These are phyloP conservation scores for Clarireedia hainanense DNA, from an alignment of 2,329 filamentous ascomycete genomes.

Conservation along the genomic window DNA sequence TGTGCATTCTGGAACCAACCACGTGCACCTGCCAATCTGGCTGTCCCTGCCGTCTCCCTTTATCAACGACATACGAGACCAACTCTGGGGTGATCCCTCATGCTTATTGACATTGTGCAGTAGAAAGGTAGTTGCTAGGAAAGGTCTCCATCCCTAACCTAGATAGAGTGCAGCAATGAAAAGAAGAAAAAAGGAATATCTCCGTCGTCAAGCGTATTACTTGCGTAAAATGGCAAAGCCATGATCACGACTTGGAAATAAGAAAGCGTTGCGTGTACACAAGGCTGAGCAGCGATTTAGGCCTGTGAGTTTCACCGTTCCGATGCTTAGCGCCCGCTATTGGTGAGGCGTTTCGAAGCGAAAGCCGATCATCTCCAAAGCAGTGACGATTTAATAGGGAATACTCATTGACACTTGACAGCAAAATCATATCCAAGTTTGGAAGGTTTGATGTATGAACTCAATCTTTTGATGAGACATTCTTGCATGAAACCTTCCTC, in stretches of 20 bases:
- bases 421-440: background rate
- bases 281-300: background rate
- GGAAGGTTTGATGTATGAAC: background rate
- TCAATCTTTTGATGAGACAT: background rate
- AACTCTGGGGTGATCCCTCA: no score
- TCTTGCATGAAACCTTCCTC: background rate
- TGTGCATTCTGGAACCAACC: no score
- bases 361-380: background rate
- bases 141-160: no score
- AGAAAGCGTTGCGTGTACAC: background rate
- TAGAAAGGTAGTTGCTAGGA: no score
- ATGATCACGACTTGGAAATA: background rate
- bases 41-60: no score
- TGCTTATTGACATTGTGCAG: no score
- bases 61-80: no score
- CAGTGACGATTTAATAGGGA: conserved; percentile 6
- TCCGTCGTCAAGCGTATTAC: no score
- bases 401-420: background rate
- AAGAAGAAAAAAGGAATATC: no score
- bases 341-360: background rate
- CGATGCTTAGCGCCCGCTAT: background rate
- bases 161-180: no score
- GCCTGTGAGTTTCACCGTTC: background rate
- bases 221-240: background rate
- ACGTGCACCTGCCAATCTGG: no score